phyloP scores from a whole-genome alignment of 2,329 filamentous ascomycete species.

The Furcasterigmium furcatum region DNA sequence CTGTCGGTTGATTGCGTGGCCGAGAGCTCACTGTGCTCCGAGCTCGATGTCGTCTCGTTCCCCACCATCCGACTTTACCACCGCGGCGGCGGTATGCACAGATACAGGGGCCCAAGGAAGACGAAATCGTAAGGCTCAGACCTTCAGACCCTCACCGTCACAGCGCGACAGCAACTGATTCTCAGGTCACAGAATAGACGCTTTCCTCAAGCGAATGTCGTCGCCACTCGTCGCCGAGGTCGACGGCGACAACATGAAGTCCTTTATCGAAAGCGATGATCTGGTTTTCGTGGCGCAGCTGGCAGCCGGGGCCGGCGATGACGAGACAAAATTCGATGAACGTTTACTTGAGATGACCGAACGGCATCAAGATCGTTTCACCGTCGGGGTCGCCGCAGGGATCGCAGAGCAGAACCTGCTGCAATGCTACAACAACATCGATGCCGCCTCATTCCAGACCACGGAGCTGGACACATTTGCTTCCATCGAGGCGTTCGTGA shows the following conservation, averaged over 20 bases:
- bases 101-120: constrained; percentile 41
- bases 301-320: constrained; percentile 16
- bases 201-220: constrained; percentile 22
- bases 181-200: constrained; percentile 17
- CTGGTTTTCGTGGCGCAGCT: constrained; percentile 37
- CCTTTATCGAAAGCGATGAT: constrained; percentile 35
- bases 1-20: constrained; percentile 37
- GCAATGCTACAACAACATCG: constrained; percentile 36
- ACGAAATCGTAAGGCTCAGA: constrained; percentile 27
- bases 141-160: no score
- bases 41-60: constrained; percentile 38
- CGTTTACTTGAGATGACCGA: constrained; percentile 28
- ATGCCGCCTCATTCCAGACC: constrained; percentile 27
- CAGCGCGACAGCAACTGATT: not conserved
- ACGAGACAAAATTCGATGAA: constrained; percentile 22
- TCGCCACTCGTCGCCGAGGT: constrained; percentile 23
- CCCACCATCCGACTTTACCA: constrained; percentile 42
- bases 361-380: constrained; percentile 33
- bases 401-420: constrained; percentile 6
- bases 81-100: constrained; percentile 22
- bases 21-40: constrained; percentile 31
- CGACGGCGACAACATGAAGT: constrained; percentile 18
- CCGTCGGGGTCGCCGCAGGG: constrained; percentile 22
- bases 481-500: constrained; percentile 32
- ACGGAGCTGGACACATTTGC: constrained; percentile 25